Evolutionary conservation across 2,329 filamentous ascomycete species (phyloP), one percentile per base, ranked within the genome.

Genomic region (Hirsutella rhossiliensis): DNA sequence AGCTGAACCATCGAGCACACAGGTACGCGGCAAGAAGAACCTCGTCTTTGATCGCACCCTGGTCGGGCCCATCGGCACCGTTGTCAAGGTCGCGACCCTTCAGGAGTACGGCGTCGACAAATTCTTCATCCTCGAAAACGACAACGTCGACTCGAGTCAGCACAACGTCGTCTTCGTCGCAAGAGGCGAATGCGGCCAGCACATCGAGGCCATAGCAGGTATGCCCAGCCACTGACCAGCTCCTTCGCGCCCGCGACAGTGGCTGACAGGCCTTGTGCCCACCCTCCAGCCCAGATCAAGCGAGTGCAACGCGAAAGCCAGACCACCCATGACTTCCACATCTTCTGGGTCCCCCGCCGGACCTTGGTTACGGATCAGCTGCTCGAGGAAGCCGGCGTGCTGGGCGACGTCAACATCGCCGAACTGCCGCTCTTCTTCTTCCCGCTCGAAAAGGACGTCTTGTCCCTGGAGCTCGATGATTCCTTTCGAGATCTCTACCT

Each of bases 1-100:
- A 47, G 45, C 56, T 46, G 47, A 47, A 41, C 49, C 18, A 42
- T 43, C 41, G 45, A 17, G 48, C 43, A 49, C 38, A 46, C 59
- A 98, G 92, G 87, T 97, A 52, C 86, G 90, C 61, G 94, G 94
- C 54, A 98, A 97, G 78, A 98, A 98, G 75, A 97, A 96, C 59
- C 73, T 98, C 48, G 85, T 98, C 43, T 83, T 98, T 59, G 90
- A 97, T 62, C 86, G 84, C 64, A 82, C 82, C 55, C 75, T 98
- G 54, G 88, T 90, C 53, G 92, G 90, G 20, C 87, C 89, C 28
- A 76, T 98, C 53, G 87, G 89, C 47, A 75, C 90, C 47, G 83
- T 98, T 53, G 87, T 94, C 67, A 96, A 96, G 63, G 94, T 96
- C 58, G 90, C 90, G 19, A 90, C 86, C 11, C 75, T 96, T 15